Evolutionary conservation across 768 basidiomycete genomes (phyloP).

Genomic region (Kwoniella heveanensis): DNA sequence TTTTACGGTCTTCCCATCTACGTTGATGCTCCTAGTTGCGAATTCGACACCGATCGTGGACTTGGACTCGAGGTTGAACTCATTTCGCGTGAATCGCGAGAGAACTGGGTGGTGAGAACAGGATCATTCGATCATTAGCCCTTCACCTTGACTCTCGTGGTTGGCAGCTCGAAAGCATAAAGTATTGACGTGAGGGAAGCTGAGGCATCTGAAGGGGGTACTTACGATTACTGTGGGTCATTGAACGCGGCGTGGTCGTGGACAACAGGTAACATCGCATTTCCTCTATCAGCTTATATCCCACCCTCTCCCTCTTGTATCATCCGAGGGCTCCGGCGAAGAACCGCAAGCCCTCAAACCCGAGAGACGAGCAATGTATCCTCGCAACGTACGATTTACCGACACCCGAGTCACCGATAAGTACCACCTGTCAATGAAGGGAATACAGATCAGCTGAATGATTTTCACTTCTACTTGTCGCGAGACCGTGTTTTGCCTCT

Average conservation of each 20-base stretch:
- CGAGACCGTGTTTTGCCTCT: too few species aligned
- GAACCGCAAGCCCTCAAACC: too few species aligned
- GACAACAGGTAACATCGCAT: too few species aligned
- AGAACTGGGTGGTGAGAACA: conserved; percentile 67
- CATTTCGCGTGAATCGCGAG: conserved; percentile 98
- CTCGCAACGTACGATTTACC: conserved; percentile 87
- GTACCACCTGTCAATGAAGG: conserved; percentile 82
- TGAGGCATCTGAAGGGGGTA: conserved; percentile 32
- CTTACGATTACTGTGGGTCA: conserved; percentile 65
- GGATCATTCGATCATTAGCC: neutral
- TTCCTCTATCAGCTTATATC: too few species aligned
- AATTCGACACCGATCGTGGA: conserved; percentile 99
- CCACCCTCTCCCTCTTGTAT: too few species aligned
- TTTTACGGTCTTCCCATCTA: conserved; percentile 96
- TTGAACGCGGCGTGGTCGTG: too few species aligned
- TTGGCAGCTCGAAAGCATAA: too few species aligned
- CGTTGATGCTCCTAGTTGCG: conserved; percentile 88
- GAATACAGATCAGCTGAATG: conserved; percentile 4
- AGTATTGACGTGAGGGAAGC: too few species aligned
- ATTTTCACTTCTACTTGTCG: too few species aligned
- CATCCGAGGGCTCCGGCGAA: too few species aligned
- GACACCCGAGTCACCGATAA: conserved; percentile 98
- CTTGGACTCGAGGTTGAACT: conserved; percentile 98
- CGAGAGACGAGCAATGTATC: neutral
- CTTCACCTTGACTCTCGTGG: too few species aligned